Conservation (phyloP, 2,329 filamentous ascomycete genomes). For the Lomentospora prolificans region DNA sequence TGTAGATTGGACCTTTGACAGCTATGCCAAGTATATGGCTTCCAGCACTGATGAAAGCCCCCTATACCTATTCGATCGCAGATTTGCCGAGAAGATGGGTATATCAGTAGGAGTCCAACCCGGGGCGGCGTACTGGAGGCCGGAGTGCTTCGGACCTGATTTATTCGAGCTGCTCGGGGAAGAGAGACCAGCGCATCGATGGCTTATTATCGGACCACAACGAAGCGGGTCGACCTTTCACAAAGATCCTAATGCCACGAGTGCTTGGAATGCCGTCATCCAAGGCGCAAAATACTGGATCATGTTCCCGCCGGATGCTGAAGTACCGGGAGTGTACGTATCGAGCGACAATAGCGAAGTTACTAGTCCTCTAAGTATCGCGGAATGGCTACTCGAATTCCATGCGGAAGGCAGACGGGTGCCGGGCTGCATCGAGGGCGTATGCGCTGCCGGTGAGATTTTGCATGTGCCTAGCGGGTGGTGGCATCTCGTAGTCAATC, state of each 20-base stretch:
- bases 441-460: conserved; percentile 77
- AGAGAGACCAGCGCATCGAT: conserved; percentile 77
- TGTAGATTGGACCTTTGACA: conserved; percentile 81
- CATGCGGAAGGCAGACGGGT: conserved; percentile 70
- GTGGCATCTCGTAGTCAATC: conserved; percentile 94
- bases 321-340: conserved; percentile 83
- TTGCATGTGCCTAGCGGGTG: conserved; percentile 88
- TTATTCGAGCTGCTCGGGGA: conserved; percentile 69
- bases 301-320: conserved; percentile 77
- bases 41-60: conserved; percentile 78
- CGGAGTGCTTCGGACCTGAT: conserved; percentile 77
- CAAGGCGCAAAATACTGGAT: conserved; percentile 95
- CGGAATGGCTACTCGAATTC: conserved; percentile 91
- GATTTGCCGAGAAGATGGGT: conserved; percentile 78
- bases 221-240: conserved; percentile 91
- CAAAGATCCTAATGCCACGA: conserved; percentile 65
- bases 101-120: conserved; percentile 49
- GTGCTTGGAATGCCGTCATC: conserved; percentile 90
- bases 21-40: conserved; percentile 73
- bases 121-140: conserved; percentile 61
- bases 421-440: conserved; percentile 72
- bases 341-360: conserved; percentile 86
- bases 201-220: conserved; percentile 84
- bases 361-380: conserved; percentile 85
- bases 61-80: conserved; percentile 82